Base-by-base conservation (phyloP, 768 basidiomycete species). In the Sporobolomyces phaffii region DNA sequence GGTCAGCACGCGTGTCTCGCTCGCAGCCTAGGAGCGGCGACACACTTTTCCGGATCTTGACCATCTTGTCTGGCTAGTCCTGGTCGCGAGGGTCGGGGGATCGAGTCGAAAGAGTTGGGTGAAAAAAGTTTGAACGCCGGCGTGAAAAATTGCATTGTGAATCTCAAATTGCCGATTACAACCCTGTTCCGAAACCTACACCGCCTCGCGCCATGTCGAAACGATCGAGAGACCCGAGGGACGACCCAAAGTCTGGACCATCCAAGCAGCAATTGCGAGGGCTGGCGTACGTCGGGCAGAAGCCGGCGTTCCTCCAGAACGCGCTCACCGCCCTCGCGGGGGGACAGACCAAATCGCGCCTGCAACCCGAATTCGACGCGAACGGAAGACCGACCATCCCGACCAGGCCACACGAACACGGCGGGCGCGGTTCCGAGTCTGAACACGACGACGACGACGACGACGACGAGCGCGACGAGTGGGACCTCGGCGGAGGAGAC, bases 11-110 rank as follows among this genome's bases (percentile, higher is more conserved):
- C 40, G 7, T 3, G 4, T 3, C 40, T 41, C 40, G 7, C 5
- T 28, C 17, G 17, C 40, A 29, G 13, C 7, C 10, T n/a, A 54
- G 20, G 14, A 5, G 14, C 33, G n/a, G 29, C 7, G 20, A 13
- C 69, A 17, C 18, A 71, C 72, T 73, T 53, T 73, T 73, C 33
- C 72, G 62, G 52, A 73, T 73, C 69, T 73, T 73, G 65, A 70
- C 69, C 72, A 72, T 72, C 9, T 22, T 36, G 29, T 24, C 3
- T 26, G 40, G 3, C 14, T 44, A 29, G 43, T 43, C 4, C n/a
- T 51, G 20, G 36, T 29, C n/a, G n/a, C n/a, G n/a, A n/a, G n/a
- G n/a, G n/a, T n/a, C n/a, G n/a, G 45, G 26, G 50, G 40, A 14
- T 36, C n/a, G 38, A 44, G 47, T 22, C 5, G 40, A 36, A n/a